Evolutionary conservation across 176 grass and related monocot genomes (phyloP), one percentile per base, ranked within the genome.

Genomic region (Avena atlantica): DNA sequence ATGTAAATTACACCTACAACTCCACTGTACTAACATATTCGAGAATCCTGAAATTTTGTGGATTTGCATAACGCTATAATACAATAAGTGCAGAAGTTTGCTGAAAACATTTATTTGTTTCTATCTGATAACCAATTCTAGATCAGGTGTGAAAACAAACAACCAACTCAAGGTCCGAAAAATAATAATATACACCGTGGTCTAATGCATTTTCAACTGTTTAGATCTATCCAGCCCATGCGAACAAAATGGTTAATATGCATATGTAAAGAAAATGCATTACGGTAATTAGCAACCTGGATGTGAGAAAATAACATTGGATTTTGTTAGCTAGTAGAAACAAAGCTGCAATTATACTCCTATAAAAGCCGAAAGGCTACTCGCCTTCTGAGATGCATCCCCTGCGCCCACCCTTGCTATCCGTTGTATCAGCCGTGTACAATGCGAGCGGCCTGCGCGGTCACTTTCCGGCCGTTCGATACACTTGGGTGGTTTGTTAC

Each of bases 211-310:
- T 17, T 40, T 67, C 29, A 67, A 3, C 73, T 65, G 14, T 12
- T 48, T 55, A 10, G 16, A 9, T 48, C 10, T 14, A 14, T 85
- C 17, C 66, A 4, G 12, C 24, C 12, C 9, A 61, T 72, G 25
- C 7, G 2, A 64, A 81, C 52, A 11, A 79, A 70, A 71, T 45
- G 44, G 14, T 25, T 23, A 78, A 36, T n/a, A 63, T 76, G 16
- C 42, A 74, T 48, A 58, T 1, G 15, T 52, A 19, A 48, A 84
- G 13, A 0, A 53, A 80, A 73, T 78, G 25, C 13, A 78, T 78
- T 78, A 70, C 31, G 79, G 37, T 27, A 77, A 81, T 56, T 44
- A 80, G 14, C 67, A 48, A 23, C 17, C 5, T n/a, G 70, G 23
- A 56, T 63, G 9, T 52, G 17, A 49, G 31, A 83, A 59, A 74